Evolutionary conservation across 306 rosid species (phyloP).

Genomic region (Vigna angularis): DNA sequence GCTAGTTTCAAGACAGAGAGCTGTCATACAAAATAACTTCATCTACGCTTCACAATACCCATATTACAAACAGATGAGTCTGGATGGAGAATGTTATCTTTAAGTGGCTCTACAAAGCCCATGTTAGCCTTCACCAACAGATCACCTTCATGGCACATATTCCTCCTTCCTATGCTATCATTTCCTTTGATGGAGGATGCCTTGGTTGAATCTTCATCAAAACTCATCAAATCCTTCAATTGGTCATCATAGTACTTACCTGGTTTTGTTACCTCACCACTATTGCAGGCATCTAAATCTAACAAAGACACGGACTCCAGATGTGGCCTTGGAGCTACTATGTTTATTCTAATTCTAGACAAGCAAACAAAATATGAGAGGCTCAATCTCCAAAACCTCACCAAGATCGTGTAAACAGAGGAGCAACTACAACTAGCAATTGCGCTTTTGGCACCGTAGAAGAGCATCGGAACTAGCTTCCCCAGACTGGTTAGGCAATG

Average conservation of each 20-base stretch:
- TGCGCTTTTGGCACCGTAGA: slow-evolving; percentile 75
- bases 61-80: slow-evolving; percentile 43
- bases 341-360: slow-evolving; percentile 39
- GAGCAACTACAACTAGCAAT: slow-evolving; percentile 54
- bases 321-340: slow-evolving; percentile 36
- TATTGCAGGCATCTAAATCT: slow-evolving; percentile 55
- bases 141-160: slow-evolving; percentile 38
- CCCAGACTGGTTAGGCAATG: slow-evolving; percentile 67
- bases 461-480: slow-evolving; percentile 63
- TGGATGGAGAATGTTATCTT: slow-evolving; percentile 41
- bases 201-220: slow-evolving; percentile 43
- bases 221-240: slow-evolving; percentile 55
- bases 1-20: background rate
- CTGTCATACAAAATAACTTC: slow-evolving; percentile 35
- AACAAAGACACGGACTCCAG: slow-evolving; percentile 61
- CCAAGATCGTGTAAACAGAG: slow-evolving; percentile 29
- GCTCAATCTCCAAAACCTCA: slow-evolving; percentile 51
- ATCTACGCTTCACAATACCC: slow-evolving; percentile 63
- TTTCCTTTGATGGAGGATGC: slow-evolving; percentile 21
- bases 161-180: slow-evolving; percentile 27
- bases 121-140: slow-evolving; percentile 47
- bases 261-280: slow-evolving; percentile 51
- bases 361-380: slow-evolving; percentile 53
- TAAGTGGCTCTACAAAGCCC: slow-evolving; percentile 44
- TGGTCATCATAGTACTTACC: slow-evolving; percentile 66